Conservation (phyloP, 2,329 filamentous ascomycete species). For the Trichoderma brevicompactum region DNA sequence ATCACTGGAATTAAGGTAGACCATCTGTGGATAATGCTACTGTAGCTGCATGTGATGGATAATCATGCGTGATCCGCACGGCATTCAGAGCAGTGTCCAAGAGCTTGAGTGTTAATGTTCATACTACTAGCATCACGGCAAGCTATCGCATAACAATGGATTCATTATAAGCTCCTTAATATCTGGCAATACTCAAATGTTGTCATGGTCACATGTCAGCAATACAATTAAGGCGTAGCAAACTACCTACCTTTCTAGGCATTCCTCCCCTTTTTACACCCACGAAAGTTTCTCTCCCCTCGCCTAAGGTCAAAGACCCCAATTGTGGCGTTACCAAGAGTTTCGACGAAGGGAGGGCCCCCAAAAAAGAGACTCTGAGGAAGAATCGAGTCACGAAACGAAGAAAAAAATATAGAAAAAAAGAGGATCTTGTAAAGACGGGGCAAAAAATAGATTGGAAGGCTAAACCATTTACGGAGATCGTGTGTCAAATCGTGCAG, state of each 20-base stretch:
- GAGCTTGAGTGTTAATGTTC: too few species aligned
- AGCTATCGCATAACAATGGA: too few species aligned
- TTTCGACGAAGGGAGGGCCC: not conserved
- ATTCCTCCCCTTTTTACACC: not conserved
- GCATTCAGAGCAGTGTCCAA: not conserved
- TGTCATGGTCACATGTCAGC: not conserved
- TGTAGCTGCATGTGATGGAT: not conserved
- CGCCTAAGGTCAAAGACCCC: not conserved
- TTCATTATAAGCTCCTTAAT: not conserved
- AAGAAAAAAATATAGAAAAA: conserved; percentile 4
- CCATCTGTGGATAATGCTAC: not conserved
- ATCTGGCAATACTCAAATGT: not conserved
- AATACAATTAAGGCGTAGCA: too few species aligned
- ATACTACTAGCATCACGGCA: too few species aligned
- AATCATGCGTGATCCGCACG: not conserved
- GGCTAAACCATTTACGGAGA: conserved; percentile 30
- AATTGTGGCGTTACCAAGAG: not conserved
- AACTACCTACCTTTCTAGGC: not conserved
- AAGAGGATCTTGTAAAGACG: conserved; percentile 11
- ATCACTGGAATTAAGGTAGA: conserved; percentile 13
- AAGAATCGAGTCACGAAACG: conserved; percentile 18
- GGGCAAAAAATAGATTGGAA: conserved; percentile 9
- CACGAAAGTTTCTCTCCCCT: not conserved
- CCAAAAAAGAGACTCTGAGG: not conserved
- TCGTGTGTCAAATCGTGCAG: conserved; percentile 32